A percentile compares a stretch with the other conserved stretches of the same genome.
Evolutionary conservation across 495 filamentous ascomycete genomes (phyloP).

Genomic region (Aspergillus incahuasiensis): DNA sequence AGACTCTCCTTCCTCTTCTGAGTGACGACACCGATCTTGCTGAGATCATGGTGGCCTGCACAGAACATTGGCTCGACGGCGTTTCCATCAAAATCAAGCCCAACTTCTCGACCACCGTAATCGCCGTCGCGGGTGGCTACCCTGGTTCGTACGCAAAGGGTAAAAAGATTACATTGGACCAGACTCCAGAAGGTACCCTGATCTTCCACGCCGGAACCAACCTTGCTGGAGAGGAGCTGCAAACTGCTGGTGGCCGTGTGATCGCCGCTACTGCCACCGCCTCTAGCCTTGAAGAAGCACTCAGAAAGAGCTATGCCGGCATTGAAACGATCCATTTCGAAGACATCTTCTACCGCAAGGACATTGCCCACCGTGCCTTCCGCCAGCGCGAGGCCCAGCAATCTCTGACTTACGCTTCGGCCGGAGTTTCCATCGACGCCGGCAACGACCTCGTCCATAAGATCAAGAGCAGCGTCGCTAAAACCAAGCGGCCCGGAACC

Average conservation of each 20-base stretch:
- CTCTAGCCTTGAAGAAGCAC: constrained; percentile 68
- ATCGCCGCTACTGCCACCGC: constrained; percentile 83
- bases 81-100: constrained; percentile 62
- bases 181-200: constrained; percentile 48
- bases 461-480: constrained; percentile 78
- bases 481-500: constrained; percentile 77
- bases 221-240: constrained; percentile 54
- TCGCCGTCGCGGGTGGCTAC: constrained; percentile 93
- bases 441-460: constrained; percentile 85
- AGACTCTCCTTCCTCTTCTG: constrained; percentile 82
- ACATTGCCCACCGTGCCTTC: constrained; percentile 75
- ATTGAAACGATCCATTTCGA: constrained; percentile 78
- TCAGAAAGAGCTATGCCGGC: constrained; percentile 76
- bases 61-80: constrained; percentile 65
- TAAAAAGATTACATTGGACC: constrained; percentile 61
- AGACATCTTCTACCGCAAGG: constrained; percentile 86
- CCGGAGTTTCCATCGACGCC: constrained; percentile 87
- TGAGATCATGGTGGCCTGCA: constrained; percentile 84
- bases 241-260: constrained; percentile 81
- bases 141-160: constrained; percentile 84
- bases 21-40: constrained; percentile 79
- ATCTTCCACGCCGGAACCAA: constrained; percentile 95
- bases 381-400: constrained; percentile 38
- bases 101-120: constrained; percentile 79
- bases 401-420: constrained; percentile 83